phyloP scores from a whole-genome alignment of 177 flowering plant genomes.

The Vitis hybrid region DNA sequence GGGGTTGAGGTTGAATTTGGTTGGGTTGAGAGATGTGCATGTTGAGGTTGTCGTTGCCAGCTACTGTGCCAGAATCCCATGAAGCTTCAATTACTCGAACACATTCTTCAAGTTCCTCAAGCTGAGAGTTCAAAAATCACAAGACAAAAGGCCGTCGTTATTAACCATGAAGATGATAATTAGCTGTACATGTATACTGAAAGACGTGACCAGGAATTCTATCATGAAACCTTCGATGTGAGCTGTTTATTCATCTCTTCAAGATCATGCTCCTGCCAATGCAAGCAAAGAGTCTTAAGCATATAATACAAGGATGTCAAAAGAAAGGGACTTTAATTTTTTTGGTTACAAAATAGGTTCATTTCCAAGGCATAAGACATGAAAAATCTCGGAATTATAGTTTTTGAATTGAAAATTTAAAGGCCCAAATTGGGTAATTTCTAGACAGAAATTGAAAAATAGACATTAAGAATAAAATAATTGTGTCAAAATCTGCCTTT shows the following conservation, averaged over 20 bases:
- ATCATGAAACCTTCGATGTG: constrained; percentile 46
- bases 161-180: not conserved
- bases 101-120: constrained; percentile 41
- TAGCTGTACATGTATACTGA: not conserved
- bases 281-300: not conserved
- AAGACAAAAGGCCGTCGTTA: not conserved
- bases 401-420: too few species aligned
- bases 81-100: constrained; percentile 31
- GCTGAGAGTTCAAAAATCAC: constrained; percentile 25
- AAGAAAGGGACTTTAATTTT: too few species aligned
- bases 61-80: constrained; percentile 35
- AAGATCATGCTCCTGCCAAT: constrained; percentile 61
- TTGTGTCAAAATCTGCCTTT: too few species aligned
- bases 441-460: too few species aligned
- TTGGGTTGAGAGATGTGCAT: constrained; percentile 32
- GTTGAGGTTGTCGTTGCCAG: constrained; percentile 27
- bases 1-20: not conserved
- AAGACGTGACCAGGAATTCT: not conserved
- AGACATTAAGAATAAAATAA: too few species aligned
- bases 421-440: too few species aligned
- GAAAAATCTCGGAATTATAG: too few species aligned
- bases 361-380: too few species aligned
- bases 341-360: too few species aligned
- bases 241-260: constrained; percentile 72
- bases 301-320: not conserved